Conservation (phyloP, 2,329 filamentous ascomycete genomes). For the Pseudocercospora fuligena region DNA sequence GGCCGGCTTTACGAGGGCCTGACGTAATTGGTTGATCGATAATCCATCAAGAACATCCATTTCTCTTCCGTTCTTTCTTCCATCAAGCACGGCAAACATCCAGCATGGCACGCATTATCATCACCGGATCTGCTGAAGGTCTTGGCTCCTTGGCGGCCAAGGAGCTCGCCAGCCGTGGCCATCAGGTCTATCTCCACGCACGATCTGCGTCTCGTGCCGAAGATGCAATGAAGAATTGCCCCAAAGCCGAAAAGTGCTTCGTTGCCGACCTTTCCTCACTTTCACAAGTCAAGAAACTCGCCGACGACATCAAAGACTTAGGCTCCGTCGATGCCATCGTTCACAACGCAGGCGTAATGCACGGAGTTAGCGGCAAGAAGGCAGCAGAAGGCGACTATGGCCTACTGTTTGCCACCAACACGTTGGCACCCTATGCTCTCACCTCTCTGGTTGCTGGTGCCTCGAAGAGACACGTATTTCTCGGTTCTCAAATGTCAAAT, state of each 20-base stretch:
- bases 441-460: conserved; percentile 11
- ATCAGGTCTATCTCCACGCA: conserved; percentile 18
- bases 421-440: conserved; percentile 17
- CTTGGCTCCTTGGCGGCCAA: conserved; percentile 16
- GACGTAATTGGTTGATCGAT: background rate
- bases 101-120: conserved; percentile 16
- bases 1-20: background rate
- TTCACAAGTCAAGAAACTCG: conserved; percentile 9
- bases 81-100: background rate
- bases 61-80: background rate
- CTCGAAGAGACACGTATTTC: conserved; percentile 15
- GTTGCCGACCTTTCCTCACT: conserved; percentile 16
- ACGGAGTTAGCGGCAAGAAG: conserved; percentile 7
- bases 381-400: conserved; percentile 14
- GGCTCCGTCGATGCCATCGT: conserved; percentile 16
- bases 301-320: conserved; percentile 8
- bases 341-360: conserved; percentile 18
- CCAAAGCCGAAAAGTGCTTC: conserved; percentile 16
- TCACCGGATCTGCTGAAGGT: conserved; percentile 19
- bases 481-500: conserved; percentile 15
- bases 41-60: background rate
- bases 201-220: conserved; percentile 12
- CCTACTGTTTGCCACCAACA: conserved; percentile 17
- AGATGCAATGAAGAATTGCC: conserved; percentile 13
- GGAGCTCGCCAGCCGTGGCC: conserved; percentile 13